Base-by-base conservation (phyloP, 345 rosid species). In the Gossypium australe region DNA sequence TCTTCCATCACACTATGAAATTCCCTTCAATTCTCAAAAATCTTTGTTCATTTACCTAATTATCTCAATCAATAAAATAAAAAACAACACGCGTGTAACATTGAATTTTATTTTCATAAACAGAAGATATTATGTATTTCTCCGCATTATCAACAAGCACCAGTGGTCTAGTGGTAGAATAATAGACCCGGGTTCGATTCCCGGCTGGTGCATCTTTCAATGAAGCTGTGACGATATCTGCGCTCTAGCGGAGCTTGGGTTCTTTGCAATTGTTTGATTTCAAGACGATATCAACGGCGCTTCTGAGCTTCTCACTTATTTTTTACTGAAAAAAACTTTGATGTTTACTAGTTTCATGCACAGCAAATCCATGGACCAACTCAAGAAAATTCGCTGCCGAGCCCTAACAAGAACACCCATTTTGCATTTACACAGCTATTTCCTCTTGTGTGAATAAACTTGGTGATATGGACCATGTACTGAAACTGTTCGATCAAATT, bases 381-480 rank as follows among this genome's bases (percentile, higher is more conserved):
- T 88, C 78, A 82, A 76, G 63, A 87, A 88, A 79, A 76, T 88
- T 71, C 91, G 88, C 63, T 84, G 86, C 71, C 87, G 80, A 59
- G 70, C 75, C 69, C 67, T 84, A 58, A 29, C 68, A 7, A 41
- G 62, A 58, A 71, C 78, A 76, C 83, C 79, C 81, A 24, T 58
- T 41, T 2, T 84, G 41, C 63, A 79, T 75, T 13, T 85, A 85
- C 78, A 85, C 82, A 67, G 73, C 85, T 17, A 55, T 88, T 11
- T 47, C 84, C 18, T 72, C 75, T 20, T 77, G 82, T 61, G 10
- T 25, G 9, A 65, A 61, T 7, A 29, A 79, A 75, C 53, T 61
- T 12, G 86, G 89, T 2, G 72, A 84, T 55, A 82, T 49, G 53
- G 17, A 0, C 53, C 53, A 49, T 49, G 53, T 13, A 49, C 17